A percentile compares a stretch with the other conserved stretches of the same genome.
phyloP scores from a whole-genome alignment of 208 protist species.

The Crithidia mellificae region DNA sequence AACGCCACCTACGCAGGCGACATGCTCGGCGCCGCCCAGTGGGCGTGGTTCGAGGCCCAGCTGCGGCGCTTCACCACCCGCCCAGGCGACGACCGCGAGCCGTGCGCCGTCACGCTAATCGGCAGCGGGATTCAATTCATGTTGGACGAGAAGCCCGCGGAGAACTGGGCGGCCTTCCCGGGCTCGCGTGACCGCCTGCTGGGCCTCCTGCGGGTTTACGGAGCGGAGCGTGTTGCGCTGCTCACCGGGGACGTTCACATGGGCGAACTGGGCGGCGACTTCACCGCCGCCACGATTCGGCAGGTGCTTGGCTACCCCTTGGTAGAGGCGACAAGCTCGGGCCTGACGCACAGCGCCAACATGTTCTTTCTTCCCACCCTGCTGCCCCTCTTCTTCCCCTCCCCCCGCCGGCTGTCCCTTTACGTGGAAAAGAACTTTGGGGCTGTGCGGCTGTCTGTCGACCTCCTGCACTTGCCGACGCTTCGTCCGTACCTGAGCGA shows the following conservation, averaged over 20 bases:
- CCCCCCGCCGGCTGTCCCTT: constrained; percentile 45
- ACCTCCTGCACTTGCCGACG: constrained; percentile 23
- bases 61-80: constrained; percentile 40
- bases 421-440: constrained; percentile 83
- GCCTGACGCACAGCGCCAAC: constrained; percentile 77
- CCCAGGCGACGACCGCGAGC: constrained; percentile 24
- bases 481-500: constrained; percentile 19
- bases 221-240: constrained; percentile 67
- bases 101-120: constrained; percentile 70
- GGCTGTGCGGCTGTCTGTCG: constrained; percentile 42
- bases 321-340: constrained; percentile 82
- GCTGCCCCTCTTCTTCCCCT: constrained; percentile 49
- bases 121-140: constrained; percentile 80
- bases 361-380: constrained; percentile 46
- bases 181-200: constrained; percentile 59
- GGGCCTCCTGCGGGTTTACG: constrained; percentile 41
- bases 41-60: constrained; percentile 66
- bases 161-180: constrained; percentile 80
- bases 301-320: constrained; percentile 62
- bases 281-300: constrained; percentile 33
- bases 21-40: constrained; percentile 82
- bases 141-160: constrained; percentile 71
- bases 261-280: constrained; percentile 74
- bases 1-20: constrained; percentile 62
- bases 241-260: constrained; percentile 87